These are phyloP conservation scores for Coemansia umbellata DNA, from an alignment of 192 early-diverging fungal genomes.

Conservation along the genomic window DNA sequence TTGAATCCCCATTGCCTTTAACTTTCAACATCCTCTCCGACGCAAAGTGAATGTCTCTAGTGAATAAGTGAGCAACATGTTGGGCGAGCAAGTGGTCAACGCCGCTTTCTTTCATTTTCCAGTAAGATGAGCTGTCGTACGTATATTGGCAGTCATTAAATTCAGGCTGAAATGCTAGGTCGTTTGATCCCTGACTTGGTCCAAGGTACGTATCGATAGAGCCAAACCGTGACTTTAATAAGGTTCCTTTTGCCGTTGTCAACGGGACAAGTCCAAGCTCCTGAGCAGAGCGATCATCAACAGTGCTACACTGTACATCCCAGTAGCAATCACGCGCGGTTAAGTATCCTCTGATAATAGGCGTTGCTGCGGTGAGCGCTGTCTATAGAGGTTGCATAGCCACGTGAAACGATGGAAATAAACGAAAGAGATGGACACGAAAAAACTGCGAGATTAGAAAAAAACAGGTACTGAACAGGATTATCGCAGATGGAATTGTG, in stretches of 20 bases:
- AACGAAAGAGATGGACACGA: too few relatives aligned
- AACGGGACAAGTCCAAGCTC: conserved; percentile 84
- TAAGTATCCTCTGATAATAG: conserved; percentile 89
- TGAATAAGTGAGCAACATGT: conserved; percentile 92
- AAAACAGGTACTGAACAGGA: too few relatives aligned
- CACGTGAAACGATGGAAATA: too few relatives aligned
- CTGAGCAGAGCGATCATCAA: conserved; percentile 88
- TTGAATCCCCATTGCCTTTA: conserved; percentile 8
- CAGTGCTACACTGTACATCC: conserved; percentile 89
- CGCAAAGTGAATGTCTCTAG: conserved; percentile 92
- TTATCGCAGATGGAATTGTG: too few relatives aligned
- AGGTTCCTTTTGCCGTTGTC: conserved; percentile 66
- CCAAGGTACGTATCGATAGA: conserved; percentile 85
- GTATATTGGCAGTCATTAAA: conserved; percentile 89
- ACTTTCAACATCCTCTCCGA: conserved; percentile 73
- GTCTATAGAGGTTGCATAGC: conserved; percentile 45
- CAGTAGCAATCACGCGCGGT: conserved; percentile 94
- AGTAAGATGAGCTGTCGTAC: conserved; percentile 74
- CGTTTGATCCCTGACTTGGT: conserved; percentile 44
- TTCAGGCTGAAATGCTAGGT: conserved; percentile 65
- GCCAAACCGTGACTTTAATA: conserved; percentile 93
- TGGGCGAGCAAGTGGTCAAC: conserved; percentile 85
- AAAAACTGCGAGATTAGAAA: too few relatives aligned
- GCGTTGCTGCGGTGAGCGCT: conserved; percentile 87
- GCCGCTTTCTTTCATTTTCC: conserved; percentile 66